Evolutionary conservation across 2,329 filamentous ascomycete species (phyloP), one percentile per base, ranked within the genome.

Genomic region (Colletotrichum agaves): DNA sequence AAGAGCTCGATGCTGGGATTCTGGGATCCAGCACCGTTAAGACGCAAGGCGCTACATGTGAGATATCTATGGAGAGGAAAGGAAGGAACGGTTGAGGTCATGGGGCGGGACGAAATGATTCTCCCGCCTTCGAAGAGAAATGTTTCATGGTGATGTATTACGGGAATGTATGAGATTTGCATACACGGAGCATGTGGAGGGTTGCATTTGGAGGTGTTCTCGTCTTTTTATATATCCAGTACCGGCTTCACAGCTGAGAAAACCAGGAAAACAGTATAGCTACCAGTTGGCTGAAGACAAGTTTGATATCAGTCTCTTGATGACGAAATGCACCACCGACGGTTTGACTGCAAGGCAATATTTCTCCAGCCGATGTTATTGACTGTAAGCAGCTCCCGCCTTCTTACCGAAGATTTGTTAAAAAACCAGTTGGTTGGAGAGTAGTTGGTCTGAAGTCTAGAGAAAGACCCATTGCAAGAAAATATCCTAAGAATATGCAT

Each of bases 1-100:
- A 84, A 85, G 76, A 79, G 77, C 49, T 76, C 79, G 39, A 71
- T 86, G 31, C 75, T 83, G 0, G 84, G 84, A 1, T 86, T 86
- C 72, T 85, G 83, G 81, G 84, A 86, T 62, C 84, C 84, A 15
- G 80, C 78, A 12, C 84, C 83, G 5, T 73, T 73, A 37, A 73
- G 74, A 39, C 76, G 76, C 19, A 86, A 86, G 78, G 77, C 80
- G 39, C 74, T 86, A 53, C 78, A 79, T 50, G 80, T 86, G 15
- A 75, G 79, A 63, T 86, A 85, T 67, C 63, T 78, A 19, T 84
- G 78, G 71, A 70, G 72, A 21, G 79, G 80, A 0, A 75, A 70
- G 60, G 79, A 80, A 70, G 70, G 67, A 33, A 73, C 72, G 2
- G 74, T 75, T 4, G 80, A 79, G 71, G 82, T 82, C 6, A 71